Evolutionary conservation across 257 asterid genomes (phyloP).

Genomic region (Solanum etuberosum): DNA sequence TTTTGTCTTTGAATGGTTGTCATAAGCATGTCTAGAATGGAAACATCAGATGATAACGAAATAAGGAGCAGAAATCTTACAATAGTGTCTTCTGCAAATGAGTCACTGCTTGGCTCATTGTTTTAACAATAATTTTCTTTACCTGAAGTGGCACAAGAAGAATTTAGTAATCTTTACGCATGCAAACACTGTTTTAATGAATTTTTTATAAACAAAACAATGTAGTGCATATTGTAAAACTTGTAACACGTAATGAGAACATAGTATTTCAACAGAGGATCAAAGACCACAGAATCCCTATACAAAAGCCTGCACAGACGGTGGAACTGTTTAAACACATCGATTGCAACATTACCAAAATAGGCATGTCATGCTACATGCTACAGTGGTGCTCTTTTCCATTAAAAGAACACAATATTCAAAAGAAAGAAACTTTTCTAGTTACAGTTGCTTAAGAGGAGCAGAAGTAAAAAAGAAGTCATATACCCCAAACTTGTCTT

Average conservation of each 20-base stretch:
- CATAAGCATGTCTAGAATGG: background rate
- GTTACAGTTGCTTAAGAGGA: background rate
- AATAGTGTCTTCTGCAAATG: background rate
- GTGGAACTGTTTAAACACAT: background rate
- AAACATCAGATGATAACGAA: background rate
- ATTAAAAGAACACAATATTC: background rate
- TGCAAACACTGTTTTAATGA: background rate
- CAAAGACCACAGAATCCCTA: background rate
- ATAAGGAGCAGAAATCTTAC: slow-evolving; percentile 1
- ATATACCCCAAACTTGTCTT: slow-evolving; percentile 32
- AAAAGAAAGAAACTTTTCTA: background rate
- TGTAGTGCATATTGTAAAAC: background rate
- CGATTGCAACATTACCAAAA: background rate
- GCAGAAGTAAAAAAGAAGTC: background rate
- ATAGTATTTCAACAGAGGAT: background rate
- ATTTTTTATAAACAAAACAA: background rate
- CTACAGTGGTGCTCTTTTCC: background rate
- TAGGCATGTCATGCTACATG: background rate
- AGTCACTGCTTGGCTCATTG: slow-evolving; percentile 1
- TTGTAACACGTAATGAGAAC: background rate
- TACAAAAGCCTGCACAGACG: background rate
- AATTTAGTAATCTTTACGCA: background rate
- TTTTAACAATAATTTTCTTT: slow-evolving; percentile 9
- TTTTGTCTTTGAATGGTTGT: background rate
- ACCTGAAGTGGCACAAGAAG: background rate